Conservation (phyloP, 306 rosid genomes). For the Malus domestica region ASM211411v1 NC_041804.1:1829001-1829500, state of each 20-base stretch:
- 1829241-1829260: slow-evolving; percentile 22
- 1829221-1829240: slow-evolving; percentile 24
- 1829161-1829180: slow-evolving; percentile 31
- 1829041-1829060: background rate
- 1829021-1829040: too few species aligned
- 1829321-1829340: background rate
- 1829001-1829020: too few species aligned
- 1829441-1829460: too few species aligned
- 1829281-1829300: slow-evolving; percentile 67
- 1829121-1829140: slow-evolving; percentile 9
- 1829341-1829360: background rate
- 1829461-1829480: too few species aligned
- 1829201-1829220: slow-evolving; percentile 16
- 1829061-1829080: background rate
- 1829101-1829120: background rate
- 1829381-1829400: background rate
- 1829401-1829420: background rate
- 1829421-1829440: too few species aligned
- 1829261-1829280: slow-evolving; percentile 31
- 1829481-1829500: too few species aligned
- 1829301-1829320: slow-evolving; percentile 30
- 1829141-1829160: slow-evolving; percentile 32
- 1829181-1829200: slow-evolving; percentile 24
- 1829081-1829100: background rate
- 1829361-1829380: background rate